Evolutionary conservation across 257 asterid species (phyloP), one percentile per base, ranked within the genome.

Genomic region (Solanum sitiens): DNA sequence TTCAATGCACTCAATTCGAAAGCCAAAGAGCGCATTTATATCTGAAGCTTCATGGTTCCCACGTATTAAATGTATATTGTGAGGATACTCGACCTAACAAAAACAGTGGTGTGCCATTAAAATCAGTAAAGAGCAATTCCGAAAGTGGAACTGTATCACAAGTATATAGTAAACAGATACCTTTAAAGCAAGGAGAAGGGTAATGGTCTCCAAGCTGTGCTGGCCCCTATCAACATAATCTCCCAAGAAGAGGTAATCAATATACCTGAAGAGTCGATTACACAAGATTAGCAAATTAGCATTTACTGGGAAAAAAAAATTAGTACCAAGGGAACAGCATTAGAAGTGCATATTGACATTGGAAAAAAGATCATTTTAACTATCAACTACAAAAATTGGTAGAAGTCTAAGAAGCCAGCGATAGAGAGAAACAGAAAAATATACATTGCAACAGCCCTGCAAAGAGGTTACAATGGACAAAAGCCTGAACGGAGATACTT

Each of bases 31-130:
- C 39, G 98, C 99, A 94, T 97, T 97, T 87, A 97, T 95, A 94
- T 97, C 99, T 67, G 99, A 98, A 90, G 99, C 99, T 94, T 97
- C 99, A 91, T 97, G 99, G 91, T 97, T 97, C 42, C 99, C 99
- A 87, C 98, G 99, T 88, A 97, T 97, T 87, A 97, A 91, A 91
- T 97, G 99, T 87, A 97, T 88, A 92, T 95, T 98, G 86, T 89
- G 91, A 70, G 98, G 93, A 93, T 95, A 92, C 90, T 97, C 99
- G 83, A 93, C 98, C 99, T 97, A 91, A 89, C 89, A 37, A 90
- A 74, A 82, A 11, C 39, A 84, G 79, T 72, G 85, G 47, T 47
- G 77, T 32, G 25, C 65, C 65, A 33, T 86, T 23, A 86, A 59
- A 85, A 13, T 72, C 59, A 50, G 56, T 27, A 25, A 21, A 53